phyloP scores from a whole-genome alignment of 2,329 filamentous ascomycete species.

The Xylaria sp. region DNA sequence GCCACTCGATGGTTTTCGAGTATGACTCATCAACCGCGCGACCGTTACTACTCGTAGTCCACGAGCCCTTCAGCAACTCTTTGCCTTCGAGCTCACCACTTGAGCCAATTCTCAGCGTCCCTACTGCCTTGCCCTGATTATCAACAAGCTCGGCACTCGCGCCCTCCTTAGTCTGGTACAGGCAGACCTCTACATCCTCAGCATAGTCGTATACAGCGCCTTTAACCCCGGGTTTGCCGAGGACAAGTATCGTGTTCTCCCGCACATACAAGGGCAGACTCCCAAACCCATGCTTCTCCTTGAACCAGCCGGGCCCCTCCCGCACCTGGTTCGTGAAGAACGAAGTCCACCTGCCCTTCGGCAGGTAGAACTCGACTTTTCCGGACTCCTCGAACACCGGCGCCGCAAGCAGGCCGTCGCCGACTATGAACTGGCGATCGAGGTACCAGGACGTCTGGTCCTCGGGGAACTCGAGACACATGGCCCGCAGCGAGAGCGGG shows the following conservation, averaged over 20 bases:
- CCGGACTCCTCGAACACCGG: slow-evolving; percentile 76
- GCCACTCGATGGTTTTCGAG: slow-evolving; percentile 41
- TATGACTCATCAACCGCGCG: slow-evolving; percentile 42
- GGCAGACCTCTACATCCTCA: slow-evolving; percentile 59
- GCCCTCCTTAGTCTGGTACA: slow-evolving; percentile 57
- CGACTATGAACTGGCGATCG: slow-evolving; percentile 81
- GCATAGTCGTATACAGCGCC: slow-evolving; percentile 61
- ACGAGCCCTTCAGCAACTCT: slow-evolving; percentile 54
- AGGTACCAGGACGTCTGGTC: slow-evolving; percentile 75
- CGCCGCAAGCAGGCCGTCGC: slow-evolving; percentile 68
- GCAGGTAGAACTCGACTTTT: slow-evolving; percentile 73
- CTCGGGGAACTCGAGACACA: slow-evolving; percentile 76
- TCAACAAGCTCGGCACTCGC: slow-evolving; percentile 57
- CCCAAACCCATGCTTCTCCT: slow-evolving; percentile 68
- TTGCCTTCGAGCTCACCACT: slow-evolving; percentile 56
- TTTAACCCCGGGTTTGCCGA: slow-evolving; percentile 55
- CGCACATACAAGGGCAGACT: slow-evolving; percentile 69
- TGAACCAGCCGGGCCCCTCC: slow-evolving; percentile 67
- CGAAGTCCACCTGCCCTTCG: slow-evolving; percentile 60
- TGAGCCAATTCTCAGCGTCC: slow-evolving; percentile 53
- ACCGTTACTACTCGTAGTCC: slow-evolving; percentile 40
- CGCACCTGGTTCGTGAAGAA: slow-evolving; percentile 62
- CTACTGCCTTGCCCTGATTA: slow-evolving; percentile 55
- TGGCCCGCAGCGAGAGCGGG: slow-evolving; percentile 71
- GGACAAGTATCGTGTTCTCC: slow-evolving; percentile 62